Conservation (phyloP, 1,284 basidiomycete species). For the Leccinum pseudoinsigne region DNA sequence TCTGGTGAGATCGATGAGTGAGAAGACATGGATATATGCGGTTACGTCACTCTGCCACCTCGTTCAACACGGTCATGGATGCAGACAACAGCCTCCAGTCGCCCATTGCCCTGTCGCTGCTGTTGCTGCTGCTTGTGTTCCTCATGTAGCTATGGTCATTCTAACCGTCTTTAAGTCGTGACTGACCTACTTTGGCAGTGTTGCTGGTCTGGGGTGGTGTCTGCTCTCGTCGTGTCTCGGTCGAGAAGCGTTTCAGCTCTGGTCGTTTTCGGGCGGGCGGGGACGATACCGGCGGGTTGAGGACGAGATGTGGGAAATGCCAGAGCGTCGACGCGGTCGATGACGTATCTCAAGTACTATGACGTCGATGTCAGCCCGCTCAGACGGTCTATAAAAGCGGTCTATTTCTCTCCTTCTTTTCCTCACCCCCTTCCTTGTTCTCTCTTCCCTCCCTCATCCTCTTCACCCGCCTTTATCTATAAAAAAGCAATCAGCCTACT, state of each 20-base stretch:
- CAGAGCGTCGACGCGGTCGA: slow-evolving; percentile 41
- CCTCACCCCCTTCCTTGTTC: slow-evolving; percentile 14
- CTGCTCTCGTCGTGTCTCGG: slow-evolving; percentile 67
- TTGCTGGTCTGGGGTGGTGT: slow-evolving; percentile 58
- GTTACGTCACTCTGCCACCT: background rate
- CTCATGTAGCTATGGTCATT: slow-evolving; percentile 41
- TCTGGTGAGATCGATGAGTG: slow-evolving; percentile 3
- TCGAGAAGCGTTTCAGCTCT: slow-evolving; percentile 39
- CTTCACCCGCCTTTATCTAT: slow-evolving; percentile 11
- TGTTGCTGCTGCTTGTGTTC: slow-evolving; percentile 39
- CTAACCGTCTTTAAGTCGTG: background rate
- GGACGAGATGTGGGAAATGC: slow-evolving; percentile 60
- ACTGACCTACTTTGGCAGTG: slow-evolving; percentile 35
- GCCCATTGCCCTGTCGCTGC: slow-evolving; percentile 14
- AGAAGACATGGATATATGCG: background rate
- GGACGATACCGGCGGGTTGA: slow-evolving; percentile 32
- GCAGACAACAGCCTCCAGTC: slow-evolving; percentile 10
- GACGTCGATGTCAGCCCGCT: slow-evolving; percentile 15
- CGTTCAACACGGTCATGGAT: slow-evolving; percentile 12
- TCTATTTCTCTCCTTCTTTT: background rate
- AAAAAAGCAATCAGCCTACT: slow-evolving; percentile 25
- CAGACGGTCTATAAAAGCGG: slow-evolving; percentile 27
- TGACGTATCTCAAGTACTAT: slow-evolving; percentile 18
- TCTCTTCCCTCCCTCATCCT: slow-evolving; percentile 10
- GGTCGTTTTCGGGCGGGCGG: slow-evolving; percentile 11